Conservation (phyloP, 164 flowering plant genomes). For the Macadamia tetraphylla region DNA sequence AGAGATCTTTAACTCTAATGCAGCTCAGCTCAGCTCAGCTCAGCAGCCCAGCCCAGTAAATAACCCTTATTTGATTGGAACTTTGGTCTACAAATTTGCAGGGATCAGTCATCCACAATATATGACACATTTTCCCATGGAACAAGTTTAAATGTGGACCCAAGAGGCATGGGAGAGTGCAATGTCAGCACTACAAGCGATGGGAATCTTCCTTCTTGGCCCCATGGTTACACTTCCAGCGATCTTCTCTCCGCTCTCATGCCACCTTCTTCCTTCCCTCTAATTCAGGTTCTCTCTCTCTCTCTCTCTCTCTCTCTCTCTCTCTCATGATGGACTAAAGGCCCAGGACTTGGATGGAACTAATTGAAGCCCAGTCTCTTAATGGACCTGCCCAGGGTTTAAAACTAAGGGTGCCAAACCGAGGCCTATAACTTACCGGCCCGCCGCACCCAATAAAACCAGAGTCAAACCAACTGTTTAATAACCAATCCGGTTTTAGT, state of each 20-base stretch:
- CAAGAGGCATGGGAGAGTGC: constrained; percentile 25
- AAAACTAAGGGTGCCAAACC: too few relatives aligned
- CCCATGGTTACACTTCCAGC: constrained; percentile 24
- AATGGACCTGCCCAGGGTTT: too few relatives aligned
- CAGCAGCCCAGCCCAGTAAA: neutral
- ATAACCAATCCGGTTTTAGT: too few relatives aligned
- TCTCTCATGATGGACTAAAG: too few relatives aligned
- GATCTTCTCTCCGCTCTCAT: constrained; percentile 36
- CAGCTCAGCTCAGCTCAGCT: too few relatives aligned
- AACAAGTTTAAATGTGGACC: constrained; percentile 23
- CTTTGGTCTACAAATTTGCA: constrained; percentile 6
- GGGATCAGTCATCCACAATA: constrained; percentile 25
- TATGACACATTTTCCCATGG: constrained; percentile 25
- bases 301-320: neutral
- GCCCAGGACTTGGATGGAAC: too few relatives aligned
- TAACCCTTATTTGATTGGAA: neutral
- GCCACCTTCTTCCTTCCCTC: constrained; percentile 13
- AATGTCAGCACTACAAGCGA: constrained; percentile 23
- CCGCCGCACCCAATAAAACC: too few relatives aligned
- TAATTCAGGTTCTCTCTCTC: constrained; percentile 17
- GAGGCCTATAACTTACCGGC: too few relatives aligned
- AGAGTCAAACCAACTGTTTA: too few relatives aligned
- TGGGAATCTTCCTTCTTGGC: constrained; percentile 31
- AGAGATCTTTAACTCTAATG: too few relatives aligned
- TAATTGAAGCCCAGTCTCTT: too few relatives aligned